A percentile compares a stretch with the other conserved stretches of the same genome.
Evolutionary conservation across 2,329 filamentous ascomycete genomes (phyloP).

Genomic region (Aspergillus fructus): DNA sequence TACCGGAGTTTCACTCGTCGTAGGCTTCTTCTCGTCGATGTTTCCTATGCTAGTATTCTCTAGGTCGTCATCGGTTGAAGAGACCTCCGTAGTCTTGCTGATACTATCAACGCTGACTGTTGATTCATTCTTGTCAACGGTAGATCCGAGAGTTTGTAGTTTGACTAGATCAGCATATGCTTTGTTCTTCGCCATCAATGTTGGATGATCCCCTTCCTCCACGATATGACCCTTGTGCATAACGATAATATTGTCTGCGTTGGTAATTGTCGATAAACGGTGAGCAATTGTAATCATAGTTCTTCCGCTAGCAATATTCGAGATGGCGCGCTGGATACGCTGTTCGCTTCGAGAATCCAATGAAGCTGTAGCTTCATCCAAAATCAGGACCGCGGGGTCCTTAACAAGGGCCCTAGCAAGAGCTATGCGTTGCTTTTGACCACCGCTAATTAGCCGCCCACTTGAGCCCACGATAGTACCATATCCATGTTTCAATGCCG

Average conservation of each 20-base stretch:
- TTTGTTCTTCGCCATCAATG: slow-evolving; percentile 35
- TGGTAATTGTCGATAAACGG: slow-evolving; percentile 35
- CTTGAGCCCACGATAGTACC: slow-evolving; percentile 36
- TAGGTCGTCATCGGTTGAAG: slow-evolving; percentile 23
- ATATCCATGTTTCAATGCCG: slow-evolving; percentile 23
- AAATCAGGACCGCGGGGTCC: slow-evolving; percentile 71
- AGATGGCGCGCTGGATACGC: slow-evolving; percentile 34
- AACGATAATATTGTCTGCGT: slow-evolving; percentile 40
- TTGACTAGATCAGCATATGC: slow-evolving; percentile 52
- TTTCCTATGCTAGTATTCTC: slow-evolving; percentile 17
- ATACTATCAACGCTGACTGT: slow-evolving; percentile 20
- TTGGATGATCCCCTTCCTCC: slow-evolving; percentile 34
- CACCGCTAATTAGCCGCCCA: slow-evolving; percentile 51
- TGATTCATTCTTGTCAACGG: background rate
- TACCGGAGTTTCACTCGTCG: slow-evolving; percentile 18
- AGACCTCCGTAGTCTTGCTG: slow-evolving; percentile 28
- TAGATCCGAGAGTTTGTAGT: slow-evolving; percentile 40
- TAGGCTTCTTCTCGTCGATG: slow-evolving; percentile 16
- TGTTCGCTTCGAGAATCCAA: slow-evolving; percentile 38
- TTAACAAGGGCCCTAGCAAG: slow-evolving; percentile 83
- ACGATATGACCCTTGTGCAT: slow-evolving; percentile 33
- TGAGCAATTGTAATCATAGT: slow-evolving; percentile 41
- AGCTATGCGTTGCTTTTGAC: slow-evolving; percentile 86
- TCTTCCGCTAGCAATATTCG: slow-evolving; percentile 26
- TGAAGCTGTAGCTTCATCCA: slow-evolving; percentile 40